phyloP scores from a whole-genome alignment of 768 basidiomycete genomes.

The Termitomyces sp. region DNA sequence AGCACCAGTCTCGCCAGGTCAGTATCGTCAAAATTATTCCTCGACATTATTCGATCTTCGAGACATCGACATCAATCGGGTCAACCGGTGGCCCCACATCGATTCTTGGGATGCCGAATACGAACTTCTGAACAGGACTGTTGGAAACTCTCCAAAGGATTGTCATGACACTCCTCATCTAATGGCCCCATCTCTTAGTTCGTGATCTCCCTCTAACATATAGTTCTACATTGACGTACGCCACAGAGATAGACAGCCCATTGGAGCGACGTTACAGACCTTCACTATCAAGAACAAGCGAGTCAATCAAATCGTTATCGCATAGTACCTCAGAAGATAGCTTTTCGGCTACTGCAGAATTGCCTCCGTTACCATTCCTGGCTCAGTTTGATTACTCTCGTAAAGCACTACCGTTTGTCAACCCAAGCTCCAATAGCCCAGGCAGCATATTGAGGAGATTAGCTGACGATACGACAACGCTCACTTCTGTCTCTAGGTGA shows the following conservation, averaged over 20 bases:
- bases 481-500: not conserved
- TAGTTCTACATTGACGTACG: not conserved
- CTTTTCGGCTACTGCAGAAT: not conserved
- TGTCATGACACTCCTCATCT: not conserved
- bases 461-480: not conserved
- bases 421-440: not conserved
- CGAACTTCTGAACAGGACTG: not conserved
- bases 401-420: not conserved
- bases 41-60: not conserved
- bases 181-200: not conserved
- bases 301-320: not conserved
- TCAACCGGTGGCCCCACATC: not conserved
- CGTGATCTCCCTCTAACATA: not conserved
- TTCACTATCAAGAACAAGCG: not conserved
- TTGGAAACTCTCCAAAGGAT: not conserved
- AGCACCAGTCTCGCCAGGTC: not conserved
- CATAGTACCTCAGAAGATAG: not conserved
- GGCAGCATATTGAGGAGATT: not conserved
- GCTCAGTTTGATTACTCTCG: not conserved
- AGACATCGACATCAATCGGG: not conserved
- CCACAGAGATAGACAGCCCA: not conserved
- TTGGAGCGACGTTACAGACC: not conserved
- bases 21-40: not conserved
- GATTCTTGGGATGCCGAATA: not conserved
- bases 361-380: not conserved